phyloP scores from a whole-genome alignment of 352 stramenopile species.

The Peronosclerospora sorghi region DNA sequence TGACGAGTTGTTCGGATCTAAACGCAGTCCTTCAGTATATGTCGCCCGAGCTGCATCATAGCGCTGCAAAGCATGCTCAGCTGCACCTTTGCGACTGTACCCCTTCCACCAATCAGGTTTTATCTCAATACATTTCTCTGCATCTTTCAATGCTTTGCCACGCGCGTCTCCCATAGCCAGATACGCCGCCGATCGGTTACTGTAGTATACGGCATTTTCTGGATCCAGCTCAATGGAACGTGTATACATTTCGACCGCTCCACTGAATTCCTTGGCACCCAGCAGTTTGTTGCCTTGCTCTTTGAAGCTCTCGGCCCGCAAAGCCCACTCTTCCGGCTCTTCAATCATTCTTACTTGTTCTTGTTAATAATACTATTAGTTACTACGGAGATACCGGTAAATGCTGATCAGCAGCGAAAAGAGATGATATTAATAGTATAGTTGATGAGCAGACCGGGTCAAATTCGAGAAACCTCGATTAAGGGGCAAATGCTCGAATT shows the following conservation, averaged over 20 bases:
- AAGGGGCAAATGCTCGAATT: too few species aligned
- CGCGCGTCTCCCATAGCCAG: constrained; percentile 70
- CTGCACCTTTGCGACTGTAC: constrained; percentile 75
- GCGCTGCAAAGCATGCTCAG: constrained; percentile 59
- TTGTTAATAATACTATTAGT: too few species aligned
- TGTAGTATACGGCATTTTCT: constrained; percentile 78
- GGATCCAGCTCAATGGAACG: constrained; percentile 72
- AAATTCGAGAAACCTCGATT: too few species aligned
- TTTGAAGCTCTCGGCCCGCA: constrained; percentile 80
- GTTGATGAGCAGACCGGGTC: too few species aligned
- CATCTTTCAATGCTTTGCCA: constrained; percentile 69
- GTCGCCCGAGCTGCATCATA: constrained; percentile 64
- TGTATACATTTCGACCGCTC: constrained; percentile 79
- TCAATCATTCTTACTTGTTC: too few species aligned
- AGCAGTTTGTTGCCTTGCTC: constrained; percentile 67
- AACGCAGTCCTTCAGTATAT: constrained; percentile 51
- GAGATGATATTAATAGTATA: too few species aligned
- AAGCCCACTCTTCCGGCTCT: constrained; percentile 32
- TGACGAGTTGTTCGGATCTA: constrained; percentile 65
- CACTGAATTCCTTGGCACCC: constrained; percentile 38
- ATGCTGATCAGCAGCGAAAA: too few species aligned
- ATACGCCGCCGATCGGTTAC: constrained; percentile 79
- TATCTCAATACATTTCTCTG: constrained; percentile 65
- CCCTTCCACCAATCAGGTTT: constrained; percentile 82
- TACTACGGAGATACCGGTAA: too few species aligned